Percentiles rank a stretch among this genome's conserved stretches.
Evolutionary conservation across 352 stramenopile genomes (phyloP).

Genomic region (Globisporangium cederbergense): DNA sequence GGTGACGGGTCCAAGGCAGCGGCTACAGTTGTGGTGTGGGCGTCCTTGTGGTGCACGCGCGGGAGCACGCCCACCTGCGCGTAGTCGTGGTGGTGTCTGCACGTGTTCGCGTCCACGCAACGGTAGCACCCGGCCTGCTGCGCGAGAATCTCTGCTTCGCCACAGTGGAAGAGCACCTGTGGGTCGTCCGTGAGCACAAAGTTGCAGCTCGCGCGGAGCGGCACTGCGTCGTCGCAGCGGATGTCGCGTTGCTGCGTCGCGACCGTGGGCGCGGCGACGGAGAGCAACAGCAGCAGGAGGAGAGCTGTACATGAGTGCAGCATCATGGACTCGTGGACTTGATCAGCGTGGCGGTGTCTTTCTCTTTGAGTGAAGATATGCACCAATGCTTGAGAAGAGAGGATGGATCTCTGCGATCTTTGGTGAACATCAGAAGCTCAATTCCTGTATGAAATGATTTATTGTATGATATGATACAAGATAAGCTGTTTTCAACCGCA

Average conservation of each 20-base stretch:
- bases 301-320: neutral
- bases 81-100: constrained; percentile 10
- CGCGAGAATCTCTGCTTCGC: constrained; percentile 28
- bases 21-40: constrained; percentile 10
- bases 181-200: constrained; percentile 11
- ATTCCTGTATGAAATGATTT: neutral
- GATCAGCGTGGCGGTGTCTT: neutral
- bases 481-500: neutral
- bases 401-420: neutral
- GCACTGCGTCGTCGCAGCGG: constrained; percentile 35
- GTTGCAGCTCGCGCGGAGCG: constrained; percentile 8
- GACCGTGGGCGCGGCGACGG: neutral
- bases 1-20: neutral
- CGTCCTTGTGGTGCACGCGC: neutral
- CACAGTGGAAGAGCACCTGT: constrained; percentile 24
- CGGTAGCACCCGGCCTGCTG: constrained; percentile 43
- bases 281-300: neutral
- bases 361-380: constrained; percentile 1
- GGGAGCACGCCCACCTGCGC: constrained; percentile 3
- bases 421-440: neutral
- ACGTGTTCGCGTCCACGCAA: constrained; percentile 40
- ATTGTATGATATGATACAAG: neutral
- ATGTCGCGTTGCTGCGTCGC: constrained; percentile 14
- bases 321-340: neutral
- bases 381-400: neutral